Evolutionary conservation across 257 asterid species (phyloP).

Genomic region (Solanum ahanhuiri): DNA sequence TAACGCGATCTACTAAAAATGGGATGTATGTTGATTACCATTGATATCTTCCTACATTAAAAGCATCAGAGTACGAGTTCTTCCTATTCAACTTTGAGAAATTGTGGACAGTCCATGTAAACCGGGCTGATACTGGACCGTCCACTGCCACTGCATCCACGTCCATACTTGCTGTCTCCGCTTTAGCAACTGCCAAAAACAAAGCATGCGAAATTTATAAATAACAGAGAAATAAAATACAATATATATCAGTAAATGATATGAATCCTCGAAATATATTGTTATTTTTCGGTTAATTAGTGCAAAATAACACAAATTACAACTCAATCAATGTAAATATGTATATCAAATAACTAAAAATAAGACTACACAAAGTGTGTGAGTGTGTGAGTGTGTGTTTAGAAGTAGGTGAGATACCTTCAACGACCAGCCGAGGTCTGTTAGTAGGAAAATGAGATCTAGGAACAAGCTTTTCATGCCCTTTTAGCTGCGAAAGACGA

Average conservation of each 20-base stretch:
- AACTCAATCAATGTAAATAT: background rate
- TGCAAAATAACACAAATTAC: background rate
- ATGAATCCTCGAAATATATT: too few species aligned
- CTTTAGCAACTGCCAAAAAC: background rate
- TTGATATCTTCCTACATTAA: constrained; percentile 46
- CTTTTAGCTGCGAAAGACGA: background rate
- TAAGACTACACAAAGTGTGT: background rate
- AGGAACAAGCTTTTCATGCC: background rate
- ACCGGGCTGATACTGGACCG: constrained; percentile 49
- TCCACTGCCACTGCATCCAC: constrained; percentile 33
- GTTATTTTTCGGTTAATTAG: too few species aligned
- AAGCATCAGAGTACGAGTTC: constrained; percentile 42
- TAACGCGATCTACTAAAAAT: background rate
- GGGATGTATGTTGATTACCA: constrained; percentile 28
- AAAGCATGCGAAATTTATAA: background rate
- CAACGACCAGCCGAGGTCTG: background rate
- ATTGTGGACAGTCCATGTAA: constrained; percentile 49
- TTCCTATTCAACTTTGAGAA: constrained; percentile 43
- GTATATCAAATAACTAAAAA: background rate
- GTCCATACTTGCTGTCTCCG: constrained; percentile 26
- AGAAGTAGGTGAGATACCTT: background rate
- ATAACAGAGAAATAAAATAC: background rate
- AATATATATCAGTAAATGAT: too few species aligned
- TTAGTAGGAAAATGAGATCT: background rate
- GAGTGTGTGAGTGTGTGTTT: background rate